Evolutionary conservation across 768 basidiomycete species (phyloP), one percentile per base, ranked within the genome.

Genomic region (Hirschioporus abietinus): DNA sequence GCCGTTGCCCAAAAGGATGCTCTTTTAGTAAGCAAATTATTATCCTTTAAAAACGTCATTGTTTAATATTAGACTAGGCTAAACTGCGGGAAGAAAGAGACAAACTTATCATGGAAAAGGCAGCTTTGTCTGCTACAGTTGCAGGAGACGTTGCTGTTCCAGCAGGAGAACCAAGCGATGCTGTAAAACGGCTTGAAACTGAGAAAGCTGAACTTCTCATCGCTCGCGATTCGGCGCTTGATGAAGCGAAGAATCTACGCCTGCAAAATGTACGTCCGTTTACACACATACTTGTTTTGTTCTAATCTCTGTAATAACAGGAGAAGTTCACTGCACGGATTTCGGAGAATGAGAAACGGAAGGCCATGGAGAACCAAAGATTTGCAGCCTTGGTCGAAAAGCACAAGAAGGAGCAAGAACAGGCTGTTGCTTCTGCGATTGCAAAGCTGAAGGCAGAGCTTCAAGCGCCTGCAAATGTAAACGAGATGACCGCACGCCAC

Each of bases 261-360:
- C 72, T 35, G 25, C 35, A 18, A 20, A 58, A 59, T 25, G 35
- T 58, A 26, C 20, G 42, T 52, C 12, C 12, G 15, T n/a, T 63
- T 24, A 24, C n/a, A 57, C 35, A 57, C 42, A 17, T 26, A 35
- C 5, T 17, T 66, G n/a, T 25, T 35, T 10, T 35, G 67, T 67
- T 25, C 30, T 42, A 52, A 68, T 68, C 78, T 78, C 61, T 74
- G 78, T 66, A 78, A 80, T 69, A 82, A 77, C 74, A 91, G 88
- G 87, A 89, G 3, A 89, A 88, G 72, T 84, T 88, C 80, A 83
- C 84, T 65, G 72, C 77, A 1, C 83, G 84, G 68, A 79, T 89
- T 7, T 76, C 78, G 7, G 83, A 86, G 35, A 71, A 88, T 63
- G 81, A 81, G 70, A 85, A 84, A 72, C 78, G 80, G 9, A 82